These are phyloP conservation scores for Magnolia sinica DNA, from an alignment of 164 flowering plant genomes.

Conservation along the genomic window DNA sequence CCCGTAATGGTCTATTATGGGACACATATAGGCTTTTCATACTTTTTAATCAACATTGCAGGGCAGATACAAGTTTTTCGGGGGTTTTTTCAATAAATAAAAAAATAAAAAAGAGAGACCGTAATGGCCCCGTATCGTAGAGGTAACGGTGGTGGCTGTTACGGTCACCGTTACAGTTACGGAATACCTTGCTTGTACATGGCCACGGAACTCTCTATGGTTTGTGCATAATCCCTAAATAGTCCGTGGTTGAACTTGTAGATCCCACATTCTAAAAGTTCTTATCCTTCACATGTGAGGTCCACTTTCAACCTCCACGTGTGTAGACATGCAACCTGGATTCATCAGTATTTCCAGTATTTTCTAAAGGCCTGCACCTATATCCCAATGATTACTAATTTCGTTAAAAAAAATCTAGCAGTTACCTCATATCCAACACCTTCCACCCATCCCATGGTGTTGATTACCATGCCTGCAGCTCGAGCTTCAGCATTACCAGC, in stretches of 20 bases:
- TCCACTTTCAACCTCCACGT: not conserved
- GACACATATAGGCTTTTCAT: too few species aligned
- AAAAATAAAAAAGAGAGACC: too few species aligned
- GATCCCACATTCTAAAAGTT: not conserved
- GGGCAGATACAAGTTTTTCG: too few species aligned
- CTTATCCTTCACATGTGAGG: not conserved
- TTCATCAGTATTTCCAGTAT: not conserved
- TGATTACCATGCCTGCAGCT: slow-evolving; percentile 97
- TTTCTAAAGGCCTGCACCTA: not conserved
- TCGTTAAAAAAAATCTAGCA: not conserved
- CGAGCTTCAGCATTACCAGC: slow-evolving; percentile 76
- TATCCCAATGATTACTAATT: too few species aligned
- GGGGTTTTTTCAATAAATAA: too few species aligned
- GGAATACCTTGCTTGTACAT: too few species aligned
- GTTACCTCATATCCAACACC: slow-evolving; percentile 91
- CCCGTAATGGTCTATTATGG: too few species aligned
- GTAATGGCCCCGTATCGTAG: too few species aligned
- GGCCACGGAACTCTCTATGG: not conserved
- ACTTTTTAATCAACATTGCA: too few species aligned
- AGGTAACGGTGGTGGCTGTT: too few species aligned
- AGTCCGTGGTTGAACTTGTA: not conserved
- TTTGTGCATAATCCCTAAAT: not conserved
- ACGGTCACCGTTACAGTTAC: not conserved
- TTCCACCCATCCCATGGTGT: slow-evolving; percentile 98
- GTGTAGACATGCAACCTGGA: not conserved